Evolutionary conservation across 1,284 basidiomycete species (phyloP).

Genomic region (Tremellales sp.): DNA sequence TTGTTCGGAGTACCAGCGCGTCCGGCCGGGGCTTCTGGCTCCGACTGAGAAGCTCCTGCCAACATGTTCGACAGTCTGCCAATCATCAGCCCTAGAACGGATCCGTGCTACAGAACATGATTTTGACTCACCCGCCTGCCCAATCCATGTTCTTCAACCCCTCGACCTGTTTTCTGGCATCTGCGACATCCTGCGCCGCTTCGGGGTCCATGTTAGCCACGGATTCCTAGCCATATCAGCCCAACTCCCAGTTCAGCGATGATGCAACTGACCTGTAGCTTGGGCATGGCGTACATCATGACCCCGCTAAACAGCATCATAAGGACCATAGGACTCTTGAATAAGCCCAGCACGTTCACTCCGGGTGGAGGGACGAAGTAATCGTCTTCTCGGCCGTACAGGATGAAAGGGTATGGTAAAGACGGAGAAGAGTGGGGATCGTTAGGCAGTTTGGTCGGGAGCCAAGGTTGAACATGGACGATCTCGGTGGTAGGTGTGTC

Average conservation of each 20-base stretch:
- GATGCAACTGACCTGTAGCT: slow-evolving; percentile 61
- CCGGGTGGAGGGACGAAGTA: slow-evolving; percentile 62
- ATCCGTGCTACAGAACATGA: not conserved
- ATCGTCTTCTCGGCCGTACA: slow-evolving; percentile 60
- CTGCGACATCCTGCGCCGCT: slow-evolving; percentile 64
- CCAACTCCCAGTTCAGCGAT: not conserved
- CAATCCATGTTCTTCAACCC: slow-evolving; percentile 55
- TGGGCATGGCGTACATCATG: slow-evolving; percentile 74
- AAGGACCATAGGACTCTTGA: slow-evolving; percentile 82
- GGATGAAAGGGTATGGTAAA: slow-evolving; percentile 56
- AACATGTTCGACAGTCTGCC: slow-evolving; percentile 30
- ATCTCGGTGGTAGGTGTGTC: not conserved
- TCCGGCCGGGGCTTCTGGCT: not conserved
- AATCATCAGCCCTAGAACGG: not conserved
- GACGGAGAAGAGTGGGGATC: not conserved
- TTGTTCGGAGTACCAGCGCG: not conserved
- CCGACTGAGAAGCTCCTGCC: not conserved
- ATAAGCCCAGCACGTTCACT: slow-evolving; percentile 71
- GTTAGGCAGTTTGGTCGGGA: not conserved
- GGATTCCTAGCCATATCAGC: slow-evolving; percentile 4
- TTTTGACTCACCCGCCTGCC: slow-evolving; percentile 36
- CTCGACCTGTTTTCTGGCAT: slow-evolving; percentile 61
- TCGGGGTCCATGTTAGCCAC: slow-evolving; percentile 64
- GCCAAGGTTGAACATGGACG: not conserved
- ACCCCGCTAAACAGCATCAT: slow-evolving; percentile 68